Base-by-base conservation (phyloP, 192 early-diverging fungal species). In the Coemansia sp. region DNA sequence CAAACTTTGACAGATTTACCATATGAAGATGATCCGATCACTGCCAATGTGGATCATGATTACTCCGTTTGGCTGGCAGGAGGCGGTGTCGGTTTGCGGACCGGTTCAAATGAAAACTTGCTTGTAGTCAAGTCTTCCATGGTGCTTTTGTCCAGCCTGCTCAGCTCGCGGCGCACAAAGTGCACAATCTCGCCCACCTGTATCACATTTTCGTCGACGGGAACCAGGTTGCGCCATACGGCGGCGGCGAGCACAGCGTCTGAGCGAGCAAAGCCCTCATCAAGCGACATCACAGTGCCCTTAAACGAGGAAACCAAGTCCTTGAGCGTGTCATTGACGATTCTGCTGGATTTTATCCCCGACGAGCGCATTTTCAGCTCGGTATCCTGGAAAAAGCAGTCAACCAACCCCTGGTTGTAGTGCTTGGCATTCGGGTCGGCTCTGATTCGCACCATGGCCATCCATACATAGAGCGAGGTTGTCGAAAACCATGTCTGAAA, bases 401-500 rank as follows among this genome's bases (percentile, higher is more conserved):
- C 87, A 13, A 95, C 85, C 37, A 98, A 42, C 43, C 91, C 90
- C 53, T 95, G 91, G 48, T 84, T 90, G 71, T 89, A 88, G 50
- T 90, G 78, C 55, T 88, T 89, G 40, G 91, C 85, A 33, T 83
- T 68, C 5, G 79, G 67, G 48, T 87, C 83, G 5, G 85, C 81
- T 38, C 89, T 80, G 13, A 89, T 68, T 30, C 92, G 90, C 8
- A 90, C 91, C 83, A 87, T 89, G 47, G 88, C 71, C 83, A 98
- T 85, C 95, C 95, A 98, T 4, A 95, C 82, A 56, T 98, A 93
- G 50, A 98, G 73, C 23, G 91, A 83, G 0, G 89, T 92, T 21
- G 94, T 82, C 17, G 83, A 81, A 53, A 94, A 98, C 95, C 95
- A 98, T 1, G 93, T 90, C 69, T 95, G 91, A 58, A 94, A 93